phyloP scores from a whole-genome alignment of 805 yeast genomes.

The Yamadazyma paraphyllophila region DNA sequence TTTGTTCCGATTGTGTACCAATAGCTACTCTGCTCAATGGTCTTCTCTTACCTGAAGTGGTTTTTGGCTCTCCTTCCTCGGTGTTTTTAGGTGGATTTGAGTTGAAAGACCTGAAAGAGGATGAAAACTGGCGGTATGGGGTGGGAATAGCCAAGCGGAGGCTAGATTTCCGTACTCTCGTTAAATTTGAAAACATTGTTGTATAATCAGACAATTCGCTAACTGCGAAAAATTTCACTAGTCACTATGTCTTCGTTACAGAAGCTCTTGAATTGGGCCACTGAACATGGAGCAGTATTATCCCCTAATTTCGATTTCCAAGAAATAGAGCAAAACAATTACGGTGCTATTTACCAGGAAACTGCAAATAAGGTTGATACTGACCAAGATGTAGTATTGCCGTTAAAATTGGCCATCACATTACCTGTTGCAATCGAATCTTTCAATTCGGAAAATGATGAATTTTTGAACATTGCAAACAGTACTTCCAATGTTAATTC shows the following conservation, averaged over 20 bases:
- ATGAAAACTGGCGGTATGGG: not conserved
- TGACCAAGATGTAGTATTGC: conserved; percentile 19
- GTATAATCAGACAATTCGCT: not conserved
- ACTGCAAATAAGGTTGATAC: conserved; percentile 1
- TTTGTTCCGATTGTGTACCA: conserved; percentile 50
- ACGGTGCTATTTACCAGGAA: conserved; percentile 20
- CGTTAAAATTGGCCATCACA: conserved; percentile 19
- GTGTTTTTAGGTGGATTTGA: not conserved
- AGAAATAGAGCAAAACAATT: conserved; percentile 18
- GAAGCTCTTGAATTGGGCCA: conserved; percentile 31
- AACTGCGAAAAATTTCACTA: not conserved
- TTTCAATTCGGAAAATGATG: conserved; percentile 15
- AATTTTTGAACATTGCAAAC: conserved; percentile 9
- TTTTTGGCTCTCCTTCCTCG: not conserved
- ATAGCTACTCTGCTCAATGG: conserved; percentile 81
- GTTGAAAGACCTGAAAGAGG: not conserved
- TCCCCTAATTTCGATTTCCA: conserved; percentile 23
- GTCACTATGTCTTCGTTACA: conserved; percentile 5
- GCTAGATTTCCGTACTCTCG: not conserved
- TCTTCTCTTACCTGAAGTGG: conserved; percentile 31
- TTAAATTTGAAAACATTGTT: conserved; percentile 1
- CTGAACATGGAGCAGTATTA: conserved; percentile 27
- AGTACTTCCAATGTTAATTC: conserved; percentile 25
- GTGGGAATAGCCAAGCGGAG: not conserved
- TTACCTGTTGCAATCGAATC: conserved; percentile 23